Evolutionary conservation across 2,329 filamentous ascomycete species (phyloP).

Genomic region (Drechslera avenae): DNA sequence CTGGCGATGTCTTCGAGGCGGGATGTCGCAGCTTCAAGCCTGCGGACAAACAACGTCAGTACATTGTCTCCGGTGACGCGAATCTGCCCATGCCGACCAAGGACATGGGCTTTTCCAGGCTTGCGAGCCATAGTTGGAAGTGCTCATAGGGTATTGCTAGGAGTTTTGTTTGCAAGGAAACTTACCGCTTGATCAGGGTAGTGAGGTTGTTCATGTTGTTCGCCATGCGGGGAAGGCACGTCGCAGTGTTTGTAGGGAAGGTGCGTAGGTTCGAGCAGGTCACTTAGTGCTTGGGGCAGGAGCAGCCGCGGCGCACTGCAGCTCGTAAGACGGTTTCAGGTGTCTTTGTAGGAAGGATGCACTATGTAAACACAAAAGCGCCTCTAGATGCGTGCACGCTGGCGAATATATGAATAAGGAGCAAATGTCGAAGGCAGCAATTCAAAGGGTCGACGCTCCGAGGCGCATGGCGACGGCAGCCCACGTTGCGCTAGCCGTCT

Average conservation of each 20-base stretch:
- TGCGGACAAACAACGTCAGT: constrained; percentile 61
- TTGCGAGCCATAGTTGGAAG: constrained; percentile 13
- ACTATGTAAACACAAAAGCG: neutral
- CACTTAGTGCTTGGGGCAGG: constrained; percentile 30
- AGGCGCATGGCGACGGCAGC: constrained; percentile 13
- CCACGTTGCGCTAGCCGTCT: constrained; percentile 22
- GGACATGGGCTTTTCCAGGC: constrained; percentile 17
- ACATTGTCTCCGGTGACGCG: constrained; percentile 41
- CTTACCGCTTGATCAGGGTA: constrained; percentile 96
- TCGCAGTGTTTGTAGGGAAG: constrained; percentile 35
- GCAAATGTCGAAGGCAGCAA: constrained; percentile 7
- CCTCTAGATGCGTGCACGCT: neutral
- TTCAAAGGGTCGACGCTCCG: constrained; percentile 6
- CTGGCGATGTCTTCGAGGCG: constrained; percentile 95
- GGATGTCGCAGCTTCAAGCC: constrained; percentile 95
- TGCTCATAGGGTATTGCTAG: constrained; percentile 1
- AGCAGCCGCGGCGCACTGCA: constrained; percentile 33
- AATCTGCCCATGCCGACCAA: constrained; percentile 22
- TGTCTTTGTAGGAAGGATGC: neutral
- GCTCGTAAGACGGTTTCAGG: constrained; percentile 15
- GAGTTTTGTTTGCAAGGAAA: constrained; percentile 19
- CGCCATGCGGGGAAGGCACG: constrained; percentile 62
- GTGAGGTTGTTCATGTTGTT: constrained; percentile 95
- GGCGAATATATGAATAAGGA: neutral
- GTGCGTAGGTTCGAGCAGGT: constrained; percentile 20